Conservation (phyloP, 768 basidiomycete genomes). For the Trametes maxima region DNA sequence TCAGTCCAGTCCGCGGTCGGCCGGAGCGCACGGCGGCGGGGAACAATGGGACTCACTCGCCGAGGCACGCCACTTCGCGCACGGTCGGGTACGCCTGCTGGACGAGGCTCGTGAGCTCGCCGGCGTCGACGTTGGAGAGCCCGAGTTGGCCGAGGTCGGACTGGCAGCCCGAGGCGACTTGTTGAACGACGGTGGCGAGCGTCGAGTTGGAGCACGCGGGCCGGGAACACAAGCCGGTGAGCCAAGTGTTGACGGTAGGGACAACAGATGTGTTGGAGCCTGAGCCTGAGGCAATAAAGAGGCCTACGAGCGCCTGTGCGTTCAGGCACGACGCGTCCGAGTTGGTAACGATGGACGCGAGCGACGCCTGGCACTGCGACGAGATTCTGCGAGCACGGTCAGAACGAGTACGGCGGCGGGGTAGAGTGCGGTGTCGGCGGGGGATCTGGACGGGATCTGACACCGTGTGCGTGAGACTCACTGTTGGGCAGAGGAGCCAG, state of each 20-base stretch:
- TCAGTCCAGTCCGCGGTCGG: not conserved
- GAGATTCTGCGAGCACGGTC: conserved; percentile 41
- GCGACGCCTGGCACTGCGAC: conserved; percentile 47
- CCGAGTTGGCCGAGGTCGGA: conserved; percentile 39
- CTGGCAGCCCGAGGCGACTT: conserved; percentile 55
- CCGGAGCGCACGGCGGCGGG: not conserved
- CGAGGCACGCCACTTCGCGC: conserved; percentile 60
- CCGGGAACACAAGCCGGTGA: conserved; percentile 54
- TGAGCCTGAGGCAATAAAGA: conserved; percentile 37
- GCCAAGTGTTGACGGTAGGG: conserved; percentile 59
- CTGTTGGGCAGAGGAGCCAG: conserved; percentile 25
- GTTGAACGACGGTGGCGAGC: conserved; percentile 54
- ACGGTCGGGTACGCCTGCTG: conserved; percentile 58
- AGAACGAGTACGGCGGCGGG: not conserved
- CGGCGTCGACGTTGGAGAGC: conserved; percentile 17
- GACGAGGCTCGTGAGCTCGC: conserved; percentile 37
- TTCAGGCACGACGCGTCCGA: conserved; percentile 55
- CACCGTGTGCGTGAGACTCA: conserved; percentile 11
- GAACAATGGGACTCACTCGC: conserved; percentile 52
- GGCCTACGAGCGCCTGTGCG: conserved; percentile 44
- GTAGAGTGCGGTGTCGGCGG: not conserved
- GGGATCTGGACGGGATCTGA: conserved; percentile 1
- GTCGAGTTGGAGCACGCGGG: conserved; percentile 61
- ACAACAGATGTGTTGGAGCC: conserved; percentile 47
- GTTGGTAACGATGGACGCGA: conserved; percentile 45